Evolutionary conservation across 345 rosid species (phyloP).

Genomic region (Combretum micranthum): DNA sequence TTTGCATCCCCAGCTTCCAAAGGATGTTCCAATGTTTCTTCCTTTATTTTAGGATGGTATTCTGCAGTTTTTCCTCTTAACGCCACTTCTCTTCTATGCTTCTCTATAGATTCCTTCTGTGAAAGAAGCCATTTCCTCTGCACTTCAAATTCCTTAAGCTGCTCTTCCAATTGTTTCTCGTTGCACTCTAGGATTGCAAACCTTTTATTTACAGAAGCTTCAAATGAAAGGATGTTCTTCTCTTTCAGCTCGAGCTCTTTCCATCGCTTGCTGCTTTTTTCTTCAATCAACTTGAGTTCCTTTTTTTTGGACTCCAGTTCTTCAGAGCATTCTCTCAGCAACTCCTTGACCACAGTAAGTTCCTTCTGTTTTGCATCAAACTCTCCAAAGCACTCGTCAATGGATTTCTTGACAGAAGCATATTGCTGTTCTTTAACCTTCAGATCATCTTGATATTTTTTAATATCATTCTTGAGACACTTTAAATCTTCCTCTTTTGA

Average conservation of each 20-base stretch:
- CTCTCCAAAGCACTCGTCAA: no score
- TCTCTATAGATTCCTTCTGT: no score
- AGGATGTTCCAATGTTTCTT: background rate
- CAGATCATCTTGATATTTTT: background rate
- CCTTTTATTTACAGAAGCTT: constrained; percentile 1
- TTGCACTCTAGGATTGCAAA: constrained; percentile 7
- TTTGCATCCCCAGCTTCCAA: constrained; percentile 17
- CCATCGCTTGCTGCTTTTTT: background rate
- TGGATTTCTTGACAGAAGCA: no score
- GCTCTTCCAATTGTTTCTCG: constrained; percentile 15
- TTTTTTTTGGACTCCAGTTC: constrained; percentile 14
- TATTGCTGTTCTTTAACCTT: no score
- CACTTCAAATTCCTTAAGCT: constrained; percentile 10
- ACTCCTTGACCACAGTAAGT: background rate
- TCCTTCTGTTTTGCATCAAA: constrained; percentile 12
- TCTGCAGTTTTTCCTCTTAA: background rate
- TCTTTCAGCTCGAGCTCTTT: constrained; percentile 14
- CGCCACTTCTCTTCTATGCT: constrained; percentile 1
- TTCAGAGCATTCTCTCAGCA: constrained; percentile 8
- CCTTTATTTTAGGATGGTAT: background rate
- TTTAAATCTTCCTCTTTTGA: no score
- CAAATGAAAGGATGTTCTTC: constrained; percentile 13
- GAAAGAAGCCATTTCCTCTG: constrained; percentile 10
- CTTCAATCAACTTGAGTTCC: constrained; percentile 11
- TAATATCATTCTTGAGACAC: no score